Evolutionary conservation across 768 basidiomycete genomes (phyloP), one percentile per base, ranked within the genome.

Genomic region (Psilocybe tampanensis): DNA sequence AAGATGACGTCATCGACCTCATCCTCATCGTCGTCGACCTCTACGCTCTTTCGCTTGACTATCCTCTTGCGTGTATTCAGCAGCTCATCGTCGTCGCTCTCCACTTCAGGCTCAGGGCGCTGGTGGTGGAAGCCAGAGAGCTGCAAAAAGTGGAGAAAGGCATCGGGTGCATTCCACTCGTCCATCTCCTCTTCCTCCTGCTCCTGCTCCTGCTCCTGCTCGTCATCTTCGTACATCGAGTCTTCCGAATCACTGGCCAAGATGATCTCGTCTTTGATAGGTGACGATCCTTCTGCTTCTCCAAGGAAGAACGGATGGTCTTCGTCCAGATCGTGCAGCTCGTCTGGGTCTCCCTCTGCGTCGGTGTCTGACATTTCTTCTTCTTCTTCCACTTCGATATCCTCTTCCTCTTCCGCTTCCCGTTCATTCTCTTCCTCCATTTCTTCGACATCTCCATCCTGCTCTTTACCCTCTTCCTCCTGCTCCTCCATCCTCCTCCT

Each of bases 361-460:
- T 29, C 29, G 5, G 29, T 29, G 9, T 29, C 29, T 29, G 29
- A 29, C 29, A 9, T 9, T 58, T 56, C 19, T 6, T 23, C 52
- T 39, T 26, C 44, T 21, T 42, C 48, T 67, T 58, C 45, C 60
- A 60, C 32, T n/a, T n/a, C n/a, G n/a, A n/a, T n/a, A n/a, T n/a
- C n/a, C n/a, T n/a, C n/a, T n/a, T n/a, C n/a, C n/a, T 56, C 44
- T 34, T 70, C 66, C n/a, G n/a, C 66, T 18, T 49, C 39, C 17
- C 56, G 60, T 23, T 58, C 53, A 11, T 69, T 56, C 8, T 61
- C 65, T 45, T 60, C 58, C 1, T 45, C 43, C 1, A 63, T 54
- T 13, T 62, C 51, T 32, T 64, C 62, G 3, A 3, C 36, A 5
- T 39, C 23, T 19, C n/a, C 41, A 43, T 36, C 21, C 17, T 56